Percentiles rank a stretch among this genome's conserved stretches.
phyloP scores from a whole-genome alignment of 2,329 filamentous ascomycete genomes.

The Colletotrichum costaricense region DNA sequence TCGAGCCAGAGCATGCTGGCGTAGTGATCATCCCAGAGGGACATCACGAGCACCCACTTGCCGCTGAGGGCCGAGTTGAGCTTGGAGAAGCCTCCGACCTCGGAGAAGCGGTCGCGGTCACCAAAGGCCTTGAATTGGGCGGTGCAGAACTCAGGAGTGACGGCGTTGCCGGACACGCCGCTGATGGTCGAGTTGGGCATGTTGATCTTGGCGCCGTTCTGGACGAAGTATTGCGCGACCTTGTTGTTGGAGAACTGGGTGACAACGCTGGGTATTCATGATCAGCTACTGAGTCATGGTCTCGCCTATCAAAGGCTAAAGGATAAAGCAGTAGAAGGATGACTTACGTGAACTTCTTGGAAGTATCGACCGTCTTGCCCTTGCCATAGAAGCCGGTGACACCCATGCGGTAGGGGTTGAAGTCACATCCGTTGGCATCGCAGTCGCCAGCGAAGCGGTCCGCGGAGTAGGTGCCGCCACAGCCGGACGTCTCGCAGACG shows the following conservation, averaged over 20 bases:
- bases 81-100: slow-evolving; percentile 64
- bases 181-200: slow-evolving; percentile 49
- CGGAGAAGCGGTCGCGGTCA: slow-evolving; percentile 61
- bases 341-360: slow-evolving; percentile 59
- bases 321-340: neutral
- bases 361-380: slow-evolving; percentile 67
- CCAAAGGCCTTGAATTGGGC: slow-evolving; percentile 66
- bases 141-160: slow-evolving; percentile 69
- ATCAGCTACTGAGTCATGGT: neutral
- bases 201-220: slow-evolving; percentile 66
- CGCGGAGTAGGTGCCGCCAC: slow-evolving; percentile 59
- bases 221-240: slow-evolving; percentile 71
- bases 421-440: slow-evolving; percentile 75
- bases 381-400: slow-evolving; percentile 69
- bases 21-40: slow-evolving; percentile 65
- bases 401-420: slow-evolving; percentile 73
- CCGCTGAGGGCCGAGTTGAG: slow-evolving; percentile 65
- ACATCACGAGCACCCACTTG: slow-evolving; percentile 75
- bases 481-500: slow-evolving; percentile 48
- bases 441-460: slow-evolving; percentile 68
- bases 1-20: slow-evolving; percentile 79
- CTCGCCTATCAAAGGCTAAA: neutral
- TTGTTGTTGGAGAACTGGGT: slow-evolving; percentile 65
- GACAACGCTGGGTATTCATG: slow-evolving; percentile 58
- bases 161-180: slow-evolving; percentile 49